Conservation (phyloP, 73 alveolate species). For the Tetrahymena thermophila region DNA sequence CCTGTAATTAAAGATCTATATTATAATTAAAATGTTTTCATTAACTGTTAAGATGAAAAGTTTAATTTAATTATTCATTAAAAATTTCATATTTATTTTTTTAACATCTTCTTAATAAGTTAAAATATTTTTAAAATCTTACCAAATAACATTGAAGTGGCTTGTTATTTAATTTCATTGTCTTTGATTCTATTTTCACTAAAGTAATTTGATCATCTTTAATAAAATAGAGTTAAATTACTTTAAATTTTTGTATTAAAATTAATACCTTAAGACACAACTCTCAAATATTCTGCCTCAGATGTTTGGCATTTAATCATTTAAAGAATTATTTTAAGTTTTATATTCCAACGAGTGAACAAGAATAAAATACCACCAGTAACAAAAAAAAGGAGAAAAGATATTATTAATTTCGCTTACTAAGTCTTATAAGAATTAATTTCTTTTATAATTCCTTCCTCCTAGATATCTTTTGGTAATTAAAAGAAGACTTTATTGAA, state of each 20-base stretch:
- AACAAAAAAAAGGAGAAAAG: neutral
- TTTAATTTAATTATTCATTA: too few relatives aligned
- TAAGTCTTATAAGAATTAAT: neutral
- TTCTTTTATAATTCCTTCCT: slow-evolving; percentile 22
- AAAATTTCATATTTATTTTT: too few relatives aligned
- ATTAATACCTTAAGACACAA: neutral
- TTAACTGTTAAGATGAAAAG: too few relatives aligned
- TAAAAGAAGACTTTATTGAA: too few relatives aligned
- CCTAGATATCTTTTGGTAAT: slow-evolving; percentile 16
- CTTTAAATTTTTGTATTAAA: too few relatives aligned
- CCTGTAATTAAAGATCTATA: neutral
- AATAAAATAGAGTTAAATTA: too few relatives aligned
- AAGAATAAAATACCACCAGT: slow-evolving; percentile 11
- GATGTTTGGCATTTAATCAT: neutral
- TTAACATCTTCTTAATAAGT: too few relatives aligned
- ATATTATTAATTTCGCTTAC: neutral
- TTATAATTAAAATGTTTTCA: too few relatives aligned
- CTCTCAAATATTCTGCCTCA: neutral
- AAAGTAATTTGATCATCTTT: neutral
- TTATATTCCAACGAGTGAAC: slow-evolving; percentile 19
- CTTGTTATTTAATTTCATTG: neutral
- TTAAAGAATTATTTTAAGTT: neutral
- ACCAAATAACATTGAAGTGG: neutral
- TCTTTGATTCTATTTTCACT: neutral
- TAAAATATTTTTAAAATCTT: too few relatives aligned